Base-by-base conservation (phyloP, 805 yeast species). In the Ogataea trehaloabstinens region DNA sequence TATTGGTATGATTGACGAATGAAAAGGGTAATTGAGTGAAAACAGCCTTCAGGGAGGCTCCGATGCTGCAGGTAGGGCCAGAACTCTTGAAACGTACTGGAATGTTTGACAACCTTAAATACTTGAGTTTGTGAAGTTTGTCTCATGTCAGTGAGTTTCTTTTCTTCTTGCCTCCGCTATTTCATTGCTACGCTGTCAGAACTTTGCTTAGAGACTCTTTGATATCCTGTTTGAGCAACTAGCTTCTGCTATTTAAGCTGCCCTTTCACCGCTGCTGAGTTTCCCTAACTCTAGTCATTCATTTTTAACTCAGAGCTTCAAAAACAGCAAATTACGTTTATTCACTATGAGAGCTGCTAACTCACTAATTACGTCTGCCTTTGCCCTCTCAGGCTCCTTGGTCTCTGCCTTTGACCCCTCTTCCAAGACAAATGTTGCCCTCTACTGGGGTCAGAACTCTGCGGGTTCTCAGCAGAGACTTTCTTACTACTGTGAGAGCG, bases 381-480 rank as follows among this genome's bases (percentile, higher is more conserved):
- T 27, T 7, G 7, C 15, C 8, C 30, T 27, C 17, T 27, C 6
- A 7, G 15, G 30, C 30, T 15, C 50, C 8, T 35, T 35, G 2
- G 42, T 46, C 3, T 22, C 32, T 11, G 60, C 64, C 7, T 65
- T 64, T 42, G 53, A 61, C 46, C 52, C 69, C 7, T 40, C 59
- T 13, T 60, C 79, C 24, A 68, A 73, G 33, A 55, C 70, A 22
- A 84, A 85, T 48, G 76, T 87, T 27, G 96, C 83, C 17, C 70
- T 85, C 6, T 88, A 88, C 64, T 88, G 96, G 96, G 96, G 96
- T 38, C 95, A 88, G 63, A 76, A 77, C 52, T 78, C 91, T 12
- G 80, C 75, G n/a, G 86, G 86, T 6, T 68, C 42, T 24, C 80
- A 77, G 50, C 55, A 67, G 24, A 54, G 62, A 4, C 61, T 78